Percentiles rank a stretch among this genome's conserved stretches.
phyloP scores from a whole-genome alignment of 345 rosid species.

The Eucalyptus regnans region DNA sequence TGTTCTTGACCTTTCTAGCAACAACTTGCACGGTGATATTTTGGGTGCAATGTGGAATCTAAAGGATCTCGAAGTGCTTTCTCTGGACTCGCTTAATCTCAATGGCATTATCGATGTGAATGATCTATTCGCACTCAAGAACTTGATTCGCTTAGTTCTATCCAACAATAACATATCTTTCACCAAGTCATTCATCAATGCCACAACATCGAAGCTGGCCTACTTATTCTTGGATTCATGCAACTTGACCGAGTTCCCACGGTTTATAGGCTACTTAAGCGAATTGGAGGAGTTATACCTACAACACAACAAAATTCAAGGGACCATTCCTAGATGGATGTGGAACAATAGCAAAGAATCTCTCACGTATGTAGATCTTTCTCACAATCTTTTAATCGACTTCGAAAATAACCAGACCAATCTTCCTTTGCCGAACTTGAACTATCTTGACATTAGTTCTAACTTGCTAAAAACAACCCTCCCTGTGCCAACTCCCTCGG shows the following conservation, averaged over 20 bases:
- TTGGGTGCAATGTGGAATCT: rapidly evolving
- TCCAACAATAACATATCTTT: not conserved
- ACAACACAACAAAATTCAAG: too few species aligned
- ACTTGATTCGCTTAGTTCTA: rapidly evolving
- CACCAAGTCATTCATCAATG: not conserved
- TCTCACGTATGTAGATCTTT: rapidly evolving
- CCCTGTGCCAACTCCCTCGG: not conserved
- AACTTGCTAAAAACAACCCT: not conserved
- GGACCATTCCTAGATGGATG: not conserved
- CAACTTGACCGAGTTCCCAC: not conserved
- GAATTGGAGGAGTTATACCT: rapidly evolving
- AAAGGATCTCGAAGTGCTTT: rapidly evolving
- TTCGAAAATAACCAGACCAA: not conserved
- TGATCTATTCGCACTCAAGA: not conserved
- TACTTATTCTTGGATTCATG: not conserved
- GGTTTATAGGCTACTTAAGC: not conserved
- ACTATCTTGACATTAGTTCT: not conserved
- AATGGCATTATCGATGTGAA: not conserved
- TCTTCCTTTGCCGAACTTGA: not conserved
- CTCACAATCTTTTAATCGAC: not conserved
- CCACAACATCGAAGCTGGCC: rapidly evolving
- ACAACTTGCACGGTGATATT: rapidly evolving
- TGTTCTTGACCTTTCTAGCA: too few species aligned
- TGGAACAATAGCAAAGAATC: not conserved
- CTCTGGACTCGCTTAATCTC: rapidly evolving